Evolutionary conservation across 2,329 filamentous ascomycete genomes (phyloP).

Genomic region (Aspergillus cejpii): DNA sequence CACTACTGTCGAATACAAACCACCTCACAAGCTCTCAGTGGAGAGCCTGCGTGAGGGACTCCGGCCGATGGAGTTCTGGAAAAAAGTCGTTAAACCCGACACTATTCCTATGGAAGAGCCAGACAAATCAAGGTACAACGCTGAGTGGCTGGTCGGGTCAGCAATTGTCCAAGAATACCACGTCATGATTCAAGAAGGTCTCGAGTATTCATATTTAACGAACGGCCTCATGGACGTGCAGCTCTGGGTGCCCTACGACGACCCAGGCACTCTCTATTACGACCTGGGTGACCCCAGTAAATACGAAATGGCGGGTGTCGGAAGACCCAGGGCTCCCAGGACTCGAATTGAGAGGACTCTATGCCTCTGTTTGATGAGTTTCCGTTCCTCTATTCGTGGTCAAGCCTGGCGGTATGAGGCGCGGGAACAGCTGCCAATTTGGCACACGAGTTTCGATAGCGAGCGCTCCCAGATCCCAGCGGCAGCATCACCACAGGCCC

Average conservation of each 20-base stretch:
- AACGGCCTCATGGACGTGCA: conserved; percentile 16
- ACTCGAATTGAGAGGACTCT: conserved; percentile 12
- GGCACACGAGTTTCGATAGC: conserved; percentile 15
- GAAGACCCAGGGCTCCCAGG: background rate
- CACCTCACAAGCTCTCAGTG: conserved; percentile 4
- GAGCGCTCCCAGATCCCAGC: conserved; percentile 14
- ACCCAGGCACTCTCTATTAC: conserved; percentile 20
- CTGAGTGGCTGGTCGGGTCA: conserved; percentile 11
- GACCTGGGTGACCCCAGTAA: conserved; percentile 16
- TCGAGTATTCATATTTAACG: conserved; percentile 22
- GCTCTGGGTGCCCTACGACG: conserved; percentile 14
- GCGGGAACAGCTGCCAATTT: conserved; percentile 10
- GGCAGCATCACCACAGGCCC: conserved; percentile 9
- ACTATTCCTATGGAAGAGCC: background rate
- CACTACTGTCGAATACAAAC: conserved; percentile 5
- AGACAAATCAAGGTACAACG: conserved; percentile 15
- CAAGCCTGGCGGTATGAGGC: conserved; percentile 17
- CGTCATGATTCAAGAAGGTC: conserved; percentile 23
- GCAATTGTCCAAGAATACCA: conserved; percentile 20
- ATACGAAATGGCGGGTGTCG: background rate
- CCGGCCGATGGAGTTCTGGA: conserved; percentile 8
- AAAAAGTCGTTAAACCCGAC: conserved; percentile 6
- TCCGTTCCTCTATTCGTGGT: conserved; percentile 8
- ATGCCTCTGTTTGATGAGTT: conserved; percentile 20
- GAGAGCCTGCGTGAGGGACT: conserved; percentile 7